Evolutionary conservation across 371 early-diverging fungal species (phyloP).

Genomic region (Circinella minor): DNA sequence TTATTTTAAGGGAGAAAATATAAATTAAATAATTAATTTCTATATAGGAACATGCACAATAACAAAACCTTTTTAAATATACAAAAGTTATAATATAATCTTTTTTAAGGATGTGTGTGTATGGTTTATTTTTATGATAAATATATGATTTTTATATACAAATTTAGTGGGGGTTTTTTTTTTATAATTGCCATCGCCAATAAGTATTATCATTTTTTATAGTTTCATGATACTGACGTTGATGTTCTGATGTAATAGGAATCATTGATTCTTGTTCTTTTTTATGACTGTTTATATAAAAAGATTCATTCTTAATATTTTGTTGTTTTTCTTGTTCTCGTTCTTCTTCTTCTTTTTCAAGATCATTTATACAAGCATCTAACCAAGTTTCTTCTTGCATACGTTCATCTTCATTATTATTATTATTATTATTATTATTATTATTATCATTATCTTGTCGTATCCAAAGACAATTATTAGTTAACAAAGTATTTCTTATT

Average conservation of each 20-base stretch:
- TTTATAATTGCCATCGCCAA: slow-evolving; percentile 9
- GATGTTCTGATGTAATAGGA: neutral
- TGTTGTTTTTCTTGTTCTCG: no score
- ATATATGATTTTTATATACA: neutral
- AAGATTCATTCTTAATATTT: no score
- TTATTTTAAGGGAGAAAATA: no score
- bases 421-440: no score
- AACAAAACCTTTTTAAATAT: slow-evolving; percentile 1
- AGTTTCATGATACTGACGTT: neutral
- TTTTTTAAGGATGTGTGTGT: no score
- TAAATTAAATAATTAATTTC: neutral
- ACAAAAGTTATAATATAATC: no score
- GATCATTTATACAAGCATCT: slow-evolving; percentile 10
- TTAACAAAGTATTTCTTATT: slow-evolving; percentile 35
- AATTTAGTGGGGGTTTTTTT: no score
- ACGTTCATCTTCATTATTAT: slow-evolving; percentile 19
- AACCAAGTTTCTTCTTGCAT: slow-evolving; percentile 43
- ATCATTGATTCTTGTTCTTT: neutral
- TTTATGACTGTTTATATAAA: neutral
- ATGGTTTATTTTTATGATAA: neutral
- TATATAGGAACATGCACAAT: slow-evolving; percentile 28
- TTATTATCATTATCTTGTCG: neutral
- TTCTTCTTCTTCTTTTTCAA: slow-evolving; percentile 3
- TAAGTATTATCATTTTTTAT: neutral
- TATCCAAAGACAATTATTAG: slow-evolving; percentile 17